These are phyloP conservation scores for Debaryomyces subglobosus DNA, from an alignment of 1,139 yeast genomes.

Conservation along the genomic window DNA sequence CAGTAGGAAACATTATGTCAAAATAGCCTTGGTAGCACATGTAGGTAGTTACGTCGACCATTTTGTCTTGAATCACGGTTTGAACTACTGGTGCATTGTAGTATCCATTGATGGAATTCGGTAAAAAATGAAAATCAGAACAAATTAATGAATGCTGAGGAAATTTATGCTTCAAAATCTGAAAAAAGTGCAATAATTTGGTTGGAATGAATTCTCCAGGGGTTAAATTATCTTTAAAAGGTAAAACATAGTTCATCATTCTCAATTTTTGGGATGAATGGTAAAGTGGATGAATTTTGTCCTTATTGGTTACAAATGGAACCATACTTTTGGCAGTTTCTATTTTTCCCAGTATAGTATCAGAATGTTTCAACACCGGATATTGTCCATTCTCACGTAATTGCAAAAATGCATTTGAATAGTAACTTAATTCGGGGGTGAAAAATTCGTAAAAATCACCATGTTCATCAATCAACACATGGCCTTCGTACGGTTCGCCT, in stretches of 20 bases:
- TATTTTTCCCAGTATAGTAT: slow-evolving; percentile 22
- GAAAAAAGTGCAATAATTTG: slow-evolving; percentile 65
- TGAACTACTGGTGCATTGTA: slow-evolving; percentile 81
- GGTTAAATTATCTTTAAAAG: slow-evolving; percentile 69
- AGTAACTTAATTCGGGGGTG: slow-evolving; percentile 66
- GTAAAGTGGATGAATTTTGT: slow-evolving; percentile 43
- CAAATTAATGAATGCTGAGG: slow-evolving; percentile 76
- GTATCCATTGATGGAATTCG: slow-evolving; percentile 65
- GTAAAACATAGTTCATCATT: slow-evolving; percentile 42
- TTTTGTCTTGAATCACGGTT: slow-evolving; percentile 66
- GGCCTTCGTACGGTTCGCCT: slow-evolving; percentile 74
- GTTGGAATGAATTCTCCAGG: slow-evolving; percentile 86
- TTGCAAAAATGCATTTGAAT: slow-evolving; percentile 57
- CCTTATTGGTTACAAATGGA: slow-evolving; percentile 35
- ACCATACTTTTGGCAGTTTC: slow-evolving; percentile 32
- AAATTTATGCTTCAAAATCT: slow-evolving; percentile 62
- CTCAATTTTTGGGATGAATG: slow-evolving; percentile 37
- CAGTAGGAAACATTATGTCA: slow-evolving; percentile 87
- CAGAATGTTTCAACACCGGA: slow-evolving; percentile 33
- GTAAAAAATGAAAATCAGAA: slow-evolving; percentile 72
- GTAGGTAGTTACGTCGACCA: slow-evolving; percentile 72
- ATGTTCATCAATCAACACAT: slow-evolving; percentile 70
- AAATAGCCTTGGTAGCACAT: slow-evolving; percentile 85
- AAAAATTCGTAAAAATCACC: slow-evolving; percentile 81
- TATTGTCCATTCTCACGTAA: slow-evolving; percentile 53